Percentiles rank a stretch among this genome's conserved stretches.
phyloP scores from a whole-genome alignment of 2,329 filamentous ascomycete species.

The Neopestalotiopsis clavispora region DNA sequence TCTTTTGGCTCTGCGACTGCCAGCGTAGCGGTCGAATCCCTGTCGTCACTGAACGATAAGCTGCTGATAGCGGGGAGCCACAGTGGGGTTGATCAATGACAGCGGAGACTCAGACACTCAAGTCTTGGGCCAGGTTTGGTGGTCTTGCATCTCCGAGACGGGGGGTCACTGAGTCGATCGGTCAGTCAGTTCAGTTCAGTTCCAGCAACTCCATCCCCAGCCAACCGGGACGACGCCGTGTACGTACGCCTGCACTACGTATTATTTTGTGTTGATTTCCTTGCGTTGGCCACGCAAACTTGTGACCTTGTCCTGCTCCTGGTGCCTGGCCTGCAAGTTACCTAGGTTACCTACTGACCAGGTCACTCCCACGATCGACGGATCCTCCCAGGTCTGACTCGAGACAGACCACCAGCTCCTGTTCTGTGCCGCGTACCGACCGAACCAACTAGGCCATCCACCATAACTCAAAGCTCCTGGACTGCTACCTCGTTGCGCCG shows the following conservation, averaged over 20 bases:
- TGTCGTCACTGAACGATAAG: slow-evolving; percentile 8
- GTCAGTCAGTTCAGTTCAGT: neutral
- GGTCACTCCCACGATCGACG: neutral
- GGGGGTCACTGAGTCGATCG: neutral
- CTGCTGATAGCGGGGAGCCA: slow-evolving; percentile 5
- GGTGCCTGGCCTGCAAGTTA: neutral
- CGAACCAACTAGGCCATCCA: neutral
- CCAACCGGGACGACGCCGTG: neutral
- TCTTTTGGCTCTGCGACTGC: neutral
- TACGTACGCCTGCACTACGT: neutral
- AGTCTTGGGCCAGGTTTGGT: neutral
- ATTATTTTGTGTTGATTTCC: neutral
- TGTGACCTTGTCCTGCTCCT: neutral
- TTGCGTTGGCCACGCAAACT: neutral
- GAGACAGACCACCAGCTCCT: neutral
- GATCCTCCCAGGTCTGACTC: neutral
- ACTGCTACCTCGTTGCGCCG: neutral
- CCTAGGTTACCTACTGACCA: neutral
- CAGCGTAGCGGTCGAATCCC: neutral
- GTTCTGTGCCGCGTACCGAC: neutral
- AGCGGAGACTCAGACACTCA: neutral
- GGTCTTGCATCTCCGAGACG: slow-evolving; percentile 1
- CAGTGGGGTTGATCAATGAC: slow-evolving; percentile 4
- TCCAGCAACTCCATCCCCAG: neutral
- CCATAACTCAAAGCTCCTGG: neutral